phyloP scores from a whole-genome alignment of 2,329 filamentous ascomycete genomes.

The Mycocentrospora acerina region DNA sequence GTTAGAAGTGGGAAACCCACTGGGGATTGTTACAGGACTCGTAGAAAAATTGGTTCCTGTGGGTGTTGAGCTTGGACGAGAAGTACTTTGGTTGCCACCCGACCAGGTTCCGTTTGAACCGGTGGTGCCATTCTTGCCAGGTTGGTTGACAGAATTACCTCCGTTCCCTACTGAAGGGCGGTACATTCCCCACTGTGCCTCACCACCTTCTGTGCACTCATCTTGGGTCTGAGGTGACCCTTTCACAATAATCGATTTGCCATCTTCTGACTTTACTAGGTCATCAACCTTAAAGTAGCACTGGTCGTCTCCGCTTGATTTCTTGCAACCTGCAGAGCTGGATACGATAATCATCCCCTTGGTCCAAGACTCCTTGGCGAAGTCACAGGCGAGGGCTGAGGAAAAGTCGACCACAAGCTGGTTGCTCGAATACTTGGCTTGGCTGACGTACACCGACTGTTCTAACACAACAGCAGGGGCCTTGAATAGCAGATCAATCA shows the following conservation, averaged over 20 bases:
- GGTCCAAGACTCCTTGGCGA: constrained; percentile 1
- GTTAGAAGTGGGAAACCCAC: no score
- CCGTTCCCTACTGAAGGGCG: no score
- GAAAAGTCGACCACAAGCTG: constrained; percentile 2
- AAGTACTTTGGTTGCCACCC: no score
- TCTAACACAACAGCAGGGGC: constrained; percentile 1
- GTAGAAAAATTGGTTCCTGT: no score
- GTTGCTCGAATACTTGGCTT: neutral
- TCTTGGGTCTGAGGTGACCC: neutral
- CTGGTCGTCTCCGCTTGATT: constrained; percentile 1
- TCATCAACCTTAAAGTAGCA: constrained; percentile 3
- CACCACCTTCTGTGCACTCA: constrained; percentile 2
- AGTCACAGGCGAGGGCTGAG: constrained; percentile 1
- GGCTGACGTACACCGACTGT: neutral
- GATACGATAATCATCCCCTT: constrained; percentile 3
- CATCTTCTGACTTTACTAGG: constrained; percentile 1
- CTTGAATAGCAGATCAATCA: constrained; percentile 2
- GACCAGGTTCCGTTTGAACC: no score
- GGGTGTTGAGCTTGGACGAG: no score
- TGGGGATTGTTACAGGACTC: no score
- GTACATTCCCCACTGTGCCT: constrained; percentile 2
- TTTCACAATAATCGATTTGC: constrained; percentile 1
- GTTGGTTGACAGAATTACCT: no score
- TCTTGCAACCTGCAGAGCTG: neutral
- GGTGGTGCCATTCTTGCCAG: no score